Conservation (phyloP, 2,329 filamentous ascomycete species). For the Fusarium torulosum region DNA sequence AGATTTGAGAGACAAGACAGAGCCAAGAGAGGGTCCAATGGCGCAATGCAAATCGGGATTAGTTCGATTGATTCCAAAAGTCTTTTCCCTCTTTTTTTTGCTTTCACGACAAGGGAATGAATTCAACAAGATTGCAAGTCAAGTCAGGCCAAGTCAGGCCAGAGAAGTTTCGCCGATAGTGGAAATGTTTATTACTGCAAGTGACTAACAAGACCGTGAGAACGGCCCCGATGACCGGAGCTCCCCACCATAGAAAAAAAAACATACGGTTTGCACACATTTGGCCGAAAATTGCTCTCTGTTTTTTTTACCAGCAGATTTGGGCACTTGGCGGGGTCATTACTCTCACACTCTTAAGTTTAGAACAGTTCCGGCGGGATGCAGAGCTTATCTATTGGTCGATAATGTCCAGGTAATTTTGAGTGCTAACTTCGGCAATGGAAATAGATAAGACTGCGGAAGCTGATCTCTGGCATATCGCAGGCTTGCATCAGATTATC, state of each 20-base stretch:
- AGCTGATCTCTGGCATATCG: too few relatives aligned
- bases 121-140: constrained; percentile 12
- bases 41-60: constrained; percentile 34
- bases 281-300: constrained; percentile 22
- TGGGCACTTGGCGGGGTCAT: constrained; percentile 38
- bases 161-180: constrained; percentile 18
- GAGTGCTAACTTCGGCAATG: constrained; percentile 21
- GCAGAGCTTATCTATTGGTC: constrained; percentile 25
- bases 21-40: constrained; percentile 33
- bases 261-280: constrained; percentile 14
- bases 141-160: constrained; percentile 1
- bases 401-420: constrained; percentile 2
- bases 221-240: constrained; percentile 32
- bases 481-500: constrained; percentile 12
- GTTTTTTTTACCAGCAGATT: background rate
- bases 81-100: background rate
- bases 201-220: constrained; percentile 16
- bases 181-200: constrained; percentile 19
- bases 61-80: constrained; percentile 21
- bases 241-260: constrained; percentile 2
- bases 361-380: constrained; percentile 22
- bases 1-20: constrained; percentile 21
- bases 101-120: constrained; percentile 4
- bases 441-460: background rate
- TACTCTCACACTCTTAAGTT: constrained; percentile 2